Evolutionary conservation across 768 basidiomycete species (phyloP).

Genomic region (Cyclocybe aegerita): DNA sequence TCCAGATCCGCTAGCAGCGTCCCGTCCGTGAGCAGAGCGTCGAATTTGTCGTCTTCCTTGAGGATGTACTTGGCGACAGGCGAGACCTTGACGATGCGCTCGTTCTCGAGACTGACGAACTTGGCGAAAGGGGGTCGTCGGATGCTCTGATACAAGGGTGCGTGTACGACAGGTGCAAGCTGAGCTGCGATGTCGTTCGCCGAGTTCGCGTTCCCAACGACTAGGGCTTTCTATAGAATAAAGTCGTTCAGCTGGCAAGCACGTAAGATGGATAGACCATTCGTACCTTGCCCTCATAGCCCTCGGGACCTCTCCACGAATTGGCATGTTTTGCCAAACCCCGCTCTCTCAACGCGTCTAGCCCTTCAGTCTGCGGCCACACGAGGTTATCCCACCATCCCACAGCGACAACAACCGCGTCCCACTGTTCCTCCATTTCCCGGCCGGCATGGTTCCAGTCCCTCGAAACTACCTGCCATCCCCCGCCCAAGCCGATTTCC

Average conservation of each 20-base stretch:
- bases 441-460: slow-evolving; percentile 31
- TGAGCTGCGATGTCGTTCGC: slow-evolving; percentile 53
- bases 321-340: slow-evolving; percentile 42
- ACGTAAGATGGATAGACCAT: neutral
- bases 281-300: slow-evolving; percentile 35
- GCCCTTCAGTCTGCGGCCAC: slow-evolving; percentile 42
- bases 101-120: slow-evolving; percentile 41
- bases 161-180: slow-evolving; percentile 32
- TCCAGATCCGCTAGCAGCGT: slow-evolving; percentile 39
- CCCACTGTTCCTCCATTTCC: slow-evolving; percentile 40
- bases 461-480: slow-evolving; percentile 40
- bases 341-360: slow-evolving; percentile 33
- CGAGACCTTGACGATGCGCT: slow-evolving; percentile 41
- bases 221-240: slow-evolving; percentile 37
- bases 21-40: slow-evolving; percentile 36
- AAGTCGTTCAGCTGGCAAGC: neutral
- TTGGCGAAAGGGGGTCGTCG: slow-evolving; percentile 37
- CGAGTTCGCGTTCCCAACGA: slow-evolving; percentile 53
- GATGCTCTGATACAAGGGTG: slow-evolving; percentile 46
- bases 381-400: slow-evolving; percentile 46
- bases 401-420: slow-evolving; percentile 46
- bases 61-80: slow-evolving; percentile 34
- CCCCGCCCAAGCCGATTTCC: slow-evolving; percentile 27
- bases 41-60: slow-evolving; percentile 24
- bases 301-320: slow-evolving; percentile 37